Evolutionary conservation across 495 filamentous ascomycete genomes (phyloP), one percentile per base, ranked within the genome.

Genomic region (Lasiosphaeria miniovina): DNA sequence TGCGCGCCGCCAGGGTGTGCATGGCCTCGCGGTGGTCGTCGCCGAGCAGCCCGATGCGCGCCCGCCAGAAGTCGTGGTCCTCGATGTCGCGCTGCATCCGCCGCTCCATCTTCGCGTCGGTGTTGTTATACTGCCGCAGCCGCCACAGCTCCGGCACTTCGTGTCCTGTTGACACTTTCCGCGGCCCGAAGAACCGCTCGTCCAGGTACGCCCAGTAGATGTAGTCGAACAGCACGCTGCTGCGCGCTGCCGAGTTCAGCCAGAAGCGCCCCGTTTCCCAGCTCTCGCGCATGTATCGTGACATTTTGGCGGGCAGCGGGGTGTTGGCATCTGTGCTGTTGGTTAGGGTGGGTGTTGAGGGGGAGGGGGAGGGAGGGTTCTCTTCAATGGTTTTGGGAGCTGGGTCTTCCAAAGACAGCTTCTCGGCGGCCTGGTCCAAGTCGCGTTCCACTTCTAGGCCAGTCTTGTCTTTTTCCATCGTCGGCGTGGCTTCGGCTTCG

Each of bases 181-280:
- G 32, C 52, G 57, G 15, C 10, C 65, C 65, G 55, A 70, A 70
- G 55, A 65, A 64, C 31, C 51, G 51, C 48, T 62, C 53, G 34
- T 68, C 66, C n/a, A 68, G 15, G 50, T 59, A 65, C 49, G 61
- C 61, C 63, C 66, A 68, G 50, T 52, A 65, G 15, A 64, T 43
- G 8, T 60, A 41, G 52, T 70, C 71, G 57, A 71, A 70, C 34
- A 62, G 68, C 59, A 61, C 70, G 53, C 67, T 68, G 33, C 58
- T 61, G 17, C 67, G 55, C 8, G 67, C 65, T 10, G 66, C 68
- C 36, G 67, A 68, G 52, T 64, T 68, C 14, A 71, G 54, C 68
- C 66, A 71, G 55, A 69, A 73, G 7, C 54, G 59, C n/a, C 70
- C 68, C 10, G 60, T 63, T 33, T 74, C 58, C 69, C 69, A 74